These are phyloP conservation scores for Skeletonema tropicum DNA, from an alignment of 108 stramenopile species.

Conservation along the genomic window DNA sequence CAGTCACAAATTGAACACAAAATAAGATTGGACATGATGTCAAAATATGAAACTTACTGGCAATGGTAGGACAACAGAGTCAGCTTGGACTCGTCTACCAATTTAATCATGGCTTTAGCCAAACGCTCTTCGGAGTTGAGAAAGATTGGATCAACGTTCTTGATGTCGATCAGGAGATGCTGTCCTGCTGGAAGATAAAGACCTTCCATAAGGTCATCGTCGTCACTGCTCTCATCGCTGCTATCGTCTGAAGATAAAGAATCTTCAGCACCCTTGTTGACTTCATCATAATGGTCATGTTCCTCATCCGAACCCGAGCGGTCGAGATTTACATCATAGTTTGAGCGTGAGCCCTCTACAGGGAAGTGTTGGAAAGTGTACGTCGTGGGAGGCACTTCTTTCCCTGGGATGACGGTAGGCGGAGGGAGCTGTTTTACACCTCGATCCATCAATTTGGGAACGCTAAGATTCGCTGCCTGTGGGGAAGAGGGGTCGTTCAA, in stretches of 20 bases:
- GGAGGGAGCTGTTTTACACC: conserved; percentile 28
- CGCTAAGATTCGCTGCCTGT: not conserved
- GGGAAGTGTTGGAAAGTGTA: conserved; percentile 65
- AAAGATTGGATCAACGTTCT: conserved; percentile 61
- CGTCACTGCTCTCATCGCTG: not conserved
- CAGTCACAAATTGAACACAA: no score
- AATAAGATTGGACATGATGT: no score
- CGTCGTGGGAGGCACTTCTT: conserved; percentile 42
- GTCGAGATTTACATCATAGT: conserved; percentile 10
- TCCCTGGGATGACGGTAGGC: conserved; percentile 10
- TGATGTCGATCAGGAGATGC: conserved; percentile 71
- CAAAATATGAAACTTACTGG: not conserved
- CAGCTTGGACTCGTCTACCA: conserved; percentile 16
- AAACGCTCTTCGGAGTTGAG: conserved; percentile 68
- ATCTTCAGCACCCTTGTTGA: no score
- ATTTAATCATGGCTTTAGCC: conserved; percentile 64
- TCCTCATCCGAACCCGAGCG: not conserved
- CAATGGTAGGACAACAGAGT: conserved; percentile 30
- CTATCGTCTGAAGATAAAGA: not conserved
- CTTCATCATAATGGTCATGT: not conserved
- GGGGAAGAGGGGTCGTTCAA: not conserved
- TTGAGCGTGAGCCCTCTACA: conserved; percentile 12
- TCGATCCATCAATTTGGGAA: not conserved
- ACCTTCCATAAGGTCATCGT: conserved; percentile 12
- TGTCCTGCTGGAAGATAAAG: conserved; percentile 74